Percentiles rank a stretch among this genome's conserved stretches.
Conservation (phyloP, 1,284 basidiomycete genomes). For the Golubevia pallescens region DNA sequence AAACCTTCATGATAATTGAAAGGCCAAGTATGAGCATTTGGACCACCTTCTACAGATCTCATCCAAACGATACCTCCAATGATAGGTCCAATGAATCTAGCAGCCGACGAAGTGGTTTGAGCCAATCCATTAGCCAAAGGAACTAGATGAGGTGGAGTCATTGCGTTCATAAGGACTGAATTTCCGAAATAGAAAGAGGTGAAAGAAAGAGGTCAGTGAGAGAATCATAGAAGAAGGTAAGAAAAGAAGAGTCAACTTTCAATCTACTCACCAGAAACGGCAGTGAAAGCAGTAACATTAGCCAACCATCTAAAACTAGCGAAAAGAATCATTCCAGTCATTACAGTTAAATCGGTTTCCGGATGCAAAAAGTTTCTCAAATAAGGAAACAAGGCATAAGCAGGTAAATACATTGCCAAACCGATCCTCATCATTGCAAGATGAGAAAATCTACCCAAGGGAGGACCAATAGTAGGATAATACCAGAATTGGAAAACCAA, state of each 20-base stretch:
- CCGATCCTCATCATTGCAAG: slow-evolving; percentile 59
- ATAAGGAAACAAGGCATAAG: slow-evolving; percentile 45
- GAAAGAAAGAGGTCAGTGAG: too few species aligned
- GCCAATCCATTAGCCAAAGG: slow-evolving; percentile 66
- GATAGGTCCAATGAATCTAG: slow-evolving; percentile 63
- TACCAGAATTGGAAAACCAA: slow-evolving; percentile 67
- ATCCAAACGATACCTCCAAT: slow-evolving; percentile 56
- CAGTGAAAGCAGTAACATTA: too few species aligned
- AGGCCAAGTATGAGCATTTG: slow-evolving; percentile 33
- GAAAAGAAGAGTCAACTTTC: too few species aligned
- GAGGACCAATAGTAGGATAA: slow-evolving; percentile 74
- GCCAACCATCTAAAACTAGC: slow-evolving; percentile 63
- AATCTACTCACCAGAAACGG: too few species aligned
- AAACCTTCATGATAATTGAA: slow-evolving; percentile 58
- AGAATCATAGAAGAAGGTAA: too few species aligned
- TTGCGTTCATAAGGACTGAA: slow-evolving; percentile 60
- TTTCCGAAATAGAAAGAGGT: too few species aligned
- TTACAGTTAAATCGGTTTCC: slow-evolving; percentile 66
- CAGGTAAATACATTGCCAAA: slow-evolving; percentile 28
- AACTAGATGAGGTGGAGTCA: slow-evolving; percentile 65
- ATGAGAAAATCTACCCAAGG: slow-evolving; percentile 51
- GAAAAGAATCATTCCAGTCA: slow-evolving; percentile 65
- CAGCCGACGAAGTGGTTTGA: slow-evolving; percentile 63
- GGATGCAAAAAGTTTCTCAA: slow-evolving; percentile 67
- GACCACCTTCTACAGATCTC: slow-evolving; percentile 42